Evolutionary conservation across 2,329 filamentous ascomycete species (phyloP).

Genomic region (Sporothrix sp.): DNA sequence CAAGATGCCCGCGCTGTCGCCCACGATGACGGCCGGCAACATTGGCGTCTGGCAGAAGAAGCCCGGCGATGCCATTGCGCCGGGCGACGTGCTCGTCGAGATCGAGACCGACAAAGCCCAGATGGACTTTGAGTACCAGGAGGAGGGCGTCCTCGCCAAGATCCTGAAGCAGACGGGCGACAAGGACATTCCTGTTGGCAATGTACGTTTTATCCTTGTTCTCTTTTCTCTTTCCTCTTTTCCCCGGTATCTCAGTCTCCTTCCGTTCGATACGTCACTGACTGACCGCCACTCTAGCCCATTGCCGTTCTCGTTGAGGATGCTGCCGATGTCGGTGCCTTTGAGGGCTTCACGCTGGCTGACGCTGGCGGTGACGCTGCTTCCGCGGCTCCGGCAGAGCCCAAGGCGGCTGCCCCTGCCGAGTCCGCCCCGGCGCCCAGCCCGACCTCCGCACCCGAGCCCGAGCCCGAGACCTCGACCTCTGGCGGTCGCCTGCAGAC

Average conservation of each 20-base stretch:
- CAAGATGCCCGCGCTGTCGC: constrained; percentile 95
- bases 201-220: constrained; percentile 52
- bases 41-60: constrained; percentile 99
- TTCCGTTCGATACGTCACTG: too few relatives aligned
- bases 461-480: constrained; percentile 55
- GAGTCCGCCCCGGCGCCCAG: constrained; percentile 32
- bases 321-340: constrained; percentile 74
- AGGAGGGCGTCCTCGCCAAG: constrained; percentile 80
- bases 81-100: constrained; percentile 87
- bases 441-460: constrained; percentile 47
- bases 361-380: constrained; percentile 79
- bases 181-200: constrained; percentile 91
- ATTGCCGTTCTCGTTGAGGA: constrained; percentile 95
- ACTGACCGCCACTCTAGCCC: constrained; percentile 47
- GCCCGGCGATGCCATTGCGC: constrained; percentile 72
- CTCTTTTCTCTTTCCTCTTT: neutral
- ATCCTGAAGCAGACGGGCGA: constrained; percentile 83
- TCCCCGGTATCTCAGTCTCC: neutral
- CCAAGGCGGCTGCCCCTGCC: constrained; percentile 44
- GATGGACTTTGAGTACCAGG: constrained; percentile 91
- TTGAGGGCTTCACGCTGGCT: constrained; percentile 76
- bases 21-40: constrained; percentile 94
- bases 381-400: constrained; percentile 55
- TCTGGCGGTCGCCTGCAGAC: constrained; percentile 70
- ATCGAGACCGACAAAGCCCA: constrained; percentile 92